Evolutionary conservation across 169 alveolate species (phyloP).

Genomic region (Plasmodium cynomolgi): DNA sequence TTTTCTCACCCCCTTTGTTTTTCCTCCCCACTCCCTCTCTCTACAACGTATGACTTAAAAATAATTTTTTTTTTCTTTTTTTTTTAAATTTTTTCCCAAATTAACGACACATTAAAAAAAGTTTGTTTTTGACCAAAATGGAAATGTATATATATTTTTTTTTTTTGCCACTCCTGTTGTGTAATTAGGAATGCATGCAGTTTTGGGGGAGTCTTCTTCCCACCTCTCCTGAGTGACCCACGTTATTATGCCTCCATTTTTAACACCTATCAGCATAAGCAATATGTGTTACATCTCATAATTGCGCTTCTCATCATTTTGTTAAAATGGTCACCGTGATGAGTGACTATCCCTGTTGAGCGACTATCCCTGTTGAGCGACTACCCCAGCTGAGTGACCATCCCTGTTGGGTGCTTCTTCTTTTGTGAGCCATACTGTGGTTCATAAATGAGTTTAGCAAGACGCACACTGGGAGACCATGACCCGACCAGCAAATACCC

Average conservation of each 20-base stretch:
- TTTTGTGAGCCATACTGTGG: neutral
- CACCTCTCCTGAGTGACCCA: neutral
- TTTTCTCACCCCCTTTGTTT: neutral
- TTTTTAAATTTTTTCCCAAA: neutral
- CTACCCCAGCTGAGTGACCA: neutral
- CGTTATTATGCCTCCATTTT: neutral
- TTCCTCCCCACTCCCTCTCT: neutral
- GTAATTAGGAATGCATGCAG: neutral
- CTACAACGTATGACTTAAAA: neutral
- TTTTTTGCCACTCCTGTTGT: neutral
- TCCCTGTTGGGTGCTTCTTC: neutral
- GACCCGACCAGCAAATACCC: neutral
- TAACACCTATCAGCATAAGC: neutral
- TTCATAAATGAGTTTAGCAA: neutral
- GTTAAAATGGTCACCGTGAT: neutral
- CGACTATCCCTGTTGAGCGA: too few relatives aligned
- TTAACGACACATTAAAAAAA: neutral
- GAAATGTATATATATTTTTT: neutral
- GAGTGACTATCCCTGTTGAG: neutral
- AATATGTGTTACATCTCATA: neutral
- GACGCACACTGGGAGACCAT: neutral
- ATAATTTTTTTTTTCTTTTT: neutral
- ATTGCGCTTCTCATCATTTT: neutral
- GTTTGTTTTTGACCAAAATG: neutral
- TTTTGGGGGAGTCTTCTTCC: neutral